Percentiles rank a stretch among this genome's conserved stretches.
Evolutionary conservation across 257 asterid species (phyloP).

Genomic region (Solanum bulbocastanum): DNA sequence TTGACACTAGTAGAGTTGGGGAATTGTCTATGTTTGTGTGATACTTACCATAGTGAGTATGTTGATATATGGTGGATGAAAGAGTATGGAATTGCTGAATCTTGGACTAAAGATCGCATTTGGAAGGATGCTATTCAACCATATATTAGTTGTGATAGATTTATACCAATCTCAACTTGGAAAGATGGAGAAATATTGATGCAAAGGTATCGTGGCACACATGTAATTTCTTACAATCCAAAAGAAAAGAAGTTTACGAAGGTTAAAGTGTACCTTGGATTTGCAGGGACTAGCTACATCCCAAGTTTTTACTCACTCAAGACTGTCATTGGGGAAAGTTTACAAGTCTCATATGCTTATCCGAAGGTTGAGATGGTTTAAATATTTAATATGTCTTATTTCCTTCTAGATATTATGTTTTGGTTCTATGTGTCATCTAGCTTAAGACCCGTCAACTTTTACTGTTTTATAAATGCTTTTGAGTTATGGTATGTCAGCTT

Average conservation of each 20-base stretch:
- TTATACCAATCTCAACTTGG: background rate
- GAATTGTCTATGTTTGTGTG: background rate
- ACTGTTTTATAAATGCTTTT: background rate
- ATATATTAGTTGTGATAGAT: background rate
- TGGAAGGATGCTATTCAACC: background rate
- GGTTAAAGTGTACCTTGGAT: background rate
- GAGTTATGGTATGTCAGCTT: background rate
- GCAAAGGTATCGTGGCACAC: background rate
- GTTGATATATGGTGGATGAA: background rate
- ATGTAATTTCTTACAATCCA: background rate
- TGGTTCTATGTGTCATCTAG: too few species aligned
- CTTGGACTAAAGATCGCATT: background rate
- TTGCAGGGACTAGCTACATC: background rate
- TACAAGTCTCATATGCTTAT: background rate
- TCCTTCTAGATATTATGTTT: background rate
- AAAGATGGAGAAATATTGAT: background rate
- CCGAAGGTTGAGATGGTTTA: background rate
- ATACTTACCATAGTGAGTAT: background rate
- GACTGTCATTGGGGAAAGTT: background rate
- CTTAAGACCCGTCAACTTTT: background rate
- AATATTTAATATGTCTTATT: background rate
- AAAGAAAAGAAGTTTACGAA: background rate
- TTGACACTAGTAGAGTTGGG: background rate
- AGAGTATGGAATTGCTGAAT: background rate
- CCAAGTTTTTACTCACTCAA: background rate